These are phyloP conservation scores for Pichia sp. DNA, from an alignment of 1,139 yeast genomes.

Conservation along the genomic window DNA sequence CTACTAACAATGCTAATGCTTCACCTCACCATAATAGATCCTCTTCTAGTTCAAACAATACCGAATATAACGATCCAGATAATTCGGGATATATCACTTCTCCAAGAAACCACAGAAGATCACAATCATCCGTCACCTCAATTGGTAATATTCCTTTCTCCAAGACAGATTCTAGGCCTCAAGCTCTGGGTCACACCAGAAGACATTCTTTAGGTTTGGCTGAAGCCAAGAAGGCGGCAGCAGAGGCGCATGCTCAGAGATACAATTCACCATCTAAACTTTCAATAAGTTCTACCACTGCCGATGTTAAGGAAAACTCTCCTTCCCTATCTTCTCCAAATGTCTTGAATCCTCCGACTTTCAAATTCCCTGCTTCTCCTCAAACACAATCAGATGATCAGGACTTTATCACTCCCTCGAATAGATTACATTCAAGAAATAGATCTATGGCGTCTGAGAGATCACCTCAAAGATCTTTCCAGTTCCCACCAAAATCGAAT, in stretches of 20 bases:
- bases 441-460: conserved; percentile 21
- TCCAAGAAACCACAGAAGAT: conserved; percentile 25
- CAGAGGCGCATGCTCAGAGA: conserved; percentile 70
- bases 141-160: conserved; percentile 20
- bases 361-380: conserved; percentile 50
- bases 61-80: conserved; percentile 16
- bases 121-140: conserved; percentile 25
- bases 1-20: neutral
- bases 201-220: conserved; percentile 88
- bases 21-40: conserved; percentile 20
- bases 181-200: conserved; percentile 64
- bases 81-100: conserved; percentile 10
- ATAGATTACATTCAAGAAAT: conserved; percentile 21
- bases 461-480: conserved; percentile 32
- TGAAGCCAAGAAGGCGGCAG: conserved; percentile 98
- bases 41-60: conserved; percentile 25
- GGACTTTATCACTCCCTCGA: neutral
- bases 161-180: conserved; percentile 21
- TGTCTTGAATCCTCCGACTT: conserved; percentile 28
- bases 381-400: conserved; percentile 15
- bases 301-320: neutral
- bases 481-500: conserved; percentile 38
- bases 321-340: conserved; percentile 2
- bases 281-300: conserved; percentile 20
- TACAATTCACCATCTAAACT: conserved; percentile 34